These are phyloP conservation scores for Xerocomellus amylosporus DNA, from an alignment of 768 basidiomycete genomes.

Conservation along the genomic window DNA sequence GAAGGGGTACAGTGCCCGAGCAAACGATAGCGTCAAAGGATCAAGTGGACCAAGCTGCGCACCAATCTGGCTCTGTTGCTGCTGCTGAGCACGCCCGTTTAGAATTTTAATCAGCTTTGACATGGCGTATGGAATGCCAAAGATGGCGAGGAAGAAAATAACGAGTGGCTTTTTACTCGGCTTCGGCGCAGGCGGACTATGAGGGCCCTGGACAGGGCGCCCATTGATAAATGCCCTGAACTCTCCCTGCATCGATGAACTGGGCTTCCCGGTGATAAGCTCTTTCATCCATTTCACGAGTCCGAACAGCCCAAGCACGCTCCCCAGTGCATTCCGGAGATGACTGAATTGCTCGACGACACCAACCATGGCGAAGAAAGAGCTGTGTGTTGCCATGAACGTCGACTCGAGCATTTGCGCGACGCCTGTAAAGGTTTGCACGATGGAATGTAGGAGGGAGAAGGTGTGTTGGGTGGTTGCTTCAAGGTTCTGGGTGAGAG, in stretches of 20 bases:
- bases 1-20: slow-evolving; percentile 78
- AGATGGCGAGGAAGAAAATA: slow-evolving; percentile 88
- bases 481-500: slow-evolving; percentile 86
- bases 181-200: slow-evolving; percentile 43
- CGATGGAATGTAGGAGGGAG: slow-evolving; percentile 88
- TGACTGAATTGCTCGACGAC: slow-evolving; percentile 95
- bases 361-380: slow-evolving; percentile 94
- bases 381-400: slow-evolving; percentile 95
- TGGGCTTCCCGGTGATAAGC: slow-evolving; percentile 46
- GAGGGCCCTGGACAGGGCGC: slow-evolving; percentile 51
- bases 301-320: slow-evolving; percentile 90
- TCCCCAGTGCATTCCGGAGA: slow-evolving; percentile 87
- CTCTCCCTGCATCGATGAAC: slow-evolving; percentile 53
- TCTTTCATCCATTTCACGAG: slow-evolving; percentile 83
- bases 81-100: slow-evolving; percentile 55
- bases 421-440: slow-evolving; percentile 91
- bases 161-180: slow-evolving; percentile 87
- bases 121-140: slow-evolving; percentile 95
- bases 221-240: slow-evolving; percentile 78
- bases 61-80: slow-evolving; percentile 39
- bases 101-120: slow-evolving; percentile 80
- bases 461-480: slow-evolving; percentile 90
- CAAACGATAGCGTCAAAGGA: slow-evolving; percentile 80
- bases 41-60: slow-evolving; percentile 56
- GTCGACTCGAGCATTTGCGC: slow-evolving; percentile 97